Conservation (phyloP, 2,329 filamentous ascomycete genomes). For the Fusarium subglutinans region DNA sequence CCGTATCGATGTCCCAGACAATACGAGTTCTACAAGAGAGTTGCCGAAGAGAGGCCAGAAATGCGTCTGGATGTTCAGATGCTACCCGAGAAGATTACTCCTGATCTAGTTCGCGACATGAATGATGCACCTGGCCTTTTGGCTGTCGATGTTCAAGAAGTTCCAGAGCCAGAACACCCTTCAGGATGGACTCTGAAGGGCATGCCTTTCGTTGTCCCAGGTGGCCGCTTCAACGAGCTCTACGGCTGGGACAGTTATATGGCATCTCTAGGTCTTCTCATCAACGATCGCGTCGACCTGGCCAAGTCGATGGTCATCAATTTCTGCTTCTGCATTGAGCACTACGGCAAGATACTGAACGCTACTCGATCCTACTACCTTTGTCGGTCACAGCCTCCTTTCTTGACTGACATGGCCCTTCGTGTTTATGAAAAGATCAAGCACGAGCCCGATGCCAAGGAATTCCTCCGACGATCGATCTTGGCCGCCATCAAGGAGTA, state of each 20-base stretch:
- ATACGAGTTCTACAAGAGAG: constrained; percentile 84
- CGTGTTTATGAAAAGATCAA: constrained; percentile 94
- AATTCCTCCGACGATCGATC: constrained; percentile 83
- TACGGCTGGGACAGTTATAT: constrained; percentile 99
- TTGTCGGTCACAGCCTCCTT: constrained; percentile 91
- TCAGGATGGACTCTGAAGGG: constrained; percentile 79
- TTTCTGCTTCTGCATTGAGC: constrained; percentile 97
- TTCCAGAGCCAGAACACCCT: constrained; percentile 63
- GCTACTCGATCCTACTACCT: constrained; percentile 97
- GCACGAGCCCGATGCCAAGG: constrained; percentile 79
- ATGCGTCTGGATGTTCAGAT: constrained; percentile 87
- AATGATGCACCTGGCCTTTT: constrained; percentile 89
- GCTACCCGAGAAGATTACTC: constrained; percentile 80
- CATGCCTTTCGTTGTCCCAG: constrained; percentile 95
- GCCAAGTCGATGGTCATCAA: constrained; percentile 95
- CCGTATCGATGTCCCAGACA: constrained; percentile 87
- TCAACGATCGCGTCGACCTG: constrained; percentile 84
- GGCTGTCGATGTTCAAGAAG: constrained; percentile 87
- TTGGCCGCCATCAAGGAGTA: constrained; percentile 98
- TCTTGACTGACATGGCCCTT: constrained; percentile 96
- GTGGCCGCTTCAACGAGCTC: constrained; percentile 96
- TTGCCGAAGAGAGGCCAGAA: constrained; percentile 82
- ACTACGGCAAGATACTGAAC: constrained; percentile 98
- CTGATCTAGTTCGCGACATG: constrained; percentile 82
- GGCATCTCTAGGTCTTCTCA: constrained; percentile 89